Evolutionary conservation across 257 asterid species (phyloP).

Genomic region (Perilla frutescens): DNA sequence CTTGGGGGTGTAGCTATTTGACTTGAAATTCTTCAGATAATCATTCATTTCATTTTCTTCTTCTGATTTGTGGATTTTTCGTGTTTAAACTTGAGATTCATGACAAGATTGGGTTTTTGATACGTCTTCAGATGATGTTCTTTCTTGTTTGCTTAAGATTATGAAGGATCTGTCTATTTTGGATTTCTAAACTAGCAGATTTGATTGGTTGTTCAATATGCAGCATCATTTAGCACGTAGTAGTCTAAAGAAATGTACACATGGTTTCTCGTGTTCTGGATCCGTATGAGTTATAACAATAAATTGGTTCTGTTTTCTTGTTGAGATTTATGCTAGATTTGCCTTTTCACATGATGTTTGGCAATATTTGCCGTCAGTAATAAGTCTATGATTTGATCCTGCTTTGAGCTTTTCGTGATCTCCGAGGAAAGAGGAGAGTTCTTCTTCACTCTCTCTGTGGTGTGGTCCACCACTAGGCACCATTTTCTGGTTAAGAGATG

Average conservation of each 20-base stretch:
- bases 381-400: slow-evolving; percentile 27
- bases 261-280: background rate
- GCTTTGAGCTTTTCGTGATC: slow-evolving; percentile 21
- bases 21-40: background rate
- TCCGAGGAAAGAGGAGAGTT: background rate
- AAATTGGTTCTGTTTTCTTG: background rate
- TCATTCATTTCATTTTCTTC: slow-evolving; percentile 25
- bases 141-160: slow-evolving; percentile 1
- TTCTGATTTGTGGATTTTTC: slow-evolving; percentile 25
- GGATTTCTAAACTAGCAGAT: background rate
- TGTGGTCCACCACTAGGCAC: slow-evolving; percentile 25
- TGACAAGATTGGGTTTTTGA: background rate
- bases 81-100: background rate
- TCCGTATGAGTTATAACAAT: slow-evolving; percentile 1
- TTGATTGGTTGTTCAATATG: slow-evolving; percentile 18
- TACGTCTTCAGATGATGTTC: background rate
- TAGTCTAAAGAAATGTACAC: background rate
- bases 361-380: background rate
- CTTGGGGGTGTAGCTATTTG: background rate
- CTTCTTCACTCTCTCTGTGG: slow-evolving; percentile 6
- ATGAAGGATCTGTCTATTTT: slow-evolving; percentile 23
- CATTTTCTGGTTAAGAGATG: slow-evolving; percentile 22
- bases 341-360: slow-evolving; percentile 11
- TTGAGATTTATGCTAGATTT: slow-evolving; percentile 16
- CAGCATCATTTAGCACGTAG: background rate